Evolutionary conservation across 352 stramenopile genomes (phyloP).

Genomic region (Globisporangium uncinulatum): DNA sequence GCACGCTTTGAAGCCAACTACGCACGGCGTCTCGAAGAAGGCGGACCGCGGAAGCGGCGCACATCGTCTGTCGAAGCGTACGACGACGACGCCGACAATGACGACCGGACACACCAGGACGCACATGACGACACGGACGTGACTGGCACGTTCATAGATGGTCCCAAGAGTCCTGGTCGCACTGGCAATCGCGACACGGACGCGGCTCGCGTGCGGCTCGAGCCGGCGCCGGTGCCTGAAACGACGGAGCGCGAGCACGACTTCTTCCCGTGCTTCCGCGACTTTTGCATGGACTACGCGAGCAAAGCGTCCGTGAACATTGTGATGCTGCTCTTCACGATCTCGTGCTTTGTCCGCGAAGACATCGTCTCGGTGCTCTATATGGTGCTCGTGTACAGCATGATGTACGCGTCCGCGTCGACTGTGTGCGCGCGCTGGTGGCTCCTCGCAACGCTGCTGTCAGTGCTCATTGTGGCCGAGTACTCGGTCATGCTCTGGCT

Average conservation of each 20-base stretch:
- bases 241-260: conserved; percentile 21
- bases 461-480: conserved; percentile 58
- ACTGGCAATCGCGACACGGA: not conserved
- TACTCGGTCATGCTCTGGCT: conserved; percentile 74
- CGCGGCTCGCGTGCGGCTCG: too few species aligned
- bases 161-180: not conserved
- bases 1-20: conserved; percentile 47
- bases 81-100: conserved; percentile 45
- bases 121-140: conserved; percentile 16
- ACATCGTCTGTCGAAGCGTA: conserved; percentile 52
- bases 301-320: conserved; percentile 74
- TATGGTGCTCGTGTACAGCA: conserved; percentile 72
- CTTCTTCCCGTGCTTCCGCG: conserved; percentile 61
- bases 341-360: conserved; percentile 77
- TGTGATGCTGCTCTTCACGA: conserved; percentile 66
- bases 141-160: conserved; percentile 5
- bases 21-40: conserved; percentile 31
- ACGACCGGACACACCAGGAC: conserved; percentile 32
- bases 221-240: not conserved
- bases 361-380: conserved; percentile 74
- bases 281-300: conserved; percentile 67
- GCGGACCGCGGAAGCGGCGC: conserved; percentile 23
- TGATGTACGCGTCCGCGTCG: conserved; percentile 65
- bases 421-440: conserved; percentile 56
- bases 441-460: conserved; percentile 47